Base-by-base conservation (phyloP, 1,284 basidiomycete genomes). In the Melampsora larici-populina region DNA sequence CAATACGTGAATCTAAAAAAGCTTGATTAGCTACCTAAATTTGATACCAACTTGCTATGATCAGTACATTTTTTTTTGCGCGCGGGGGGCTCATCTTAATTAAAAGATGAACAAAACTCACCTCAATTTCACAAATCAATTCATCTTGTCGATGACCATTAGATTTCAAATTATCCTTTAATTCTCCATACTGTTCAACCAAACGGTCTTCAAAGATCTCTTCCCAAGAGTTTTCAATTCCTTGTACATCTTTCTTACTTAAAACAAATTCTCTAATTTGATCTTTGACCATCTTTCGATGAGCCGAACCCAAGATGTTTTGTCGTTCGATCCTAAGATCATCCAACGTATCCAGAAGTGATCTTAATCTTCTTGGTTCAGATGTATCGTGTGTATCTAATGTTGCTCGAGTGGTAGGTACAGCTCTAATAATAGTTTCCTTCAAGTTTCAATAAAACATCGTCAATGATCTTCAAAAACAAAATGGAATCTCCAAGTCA, bases 271-370 rank as follows among this genome's bases (percentile, higher is more conserved):
- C 40, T 33, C 65, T 43, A 31, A 74, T 66, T 40, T 65, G 17
- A 40, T 74, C 72, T 24, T 58, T 62, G 55, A 15, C 60, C 13
- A 55, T 15, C 6, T 68, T 55, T 36, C 65, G 48, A 31, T 62
- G 24, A 26, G 66, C 66, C 13, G 64, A 67, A 11, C 43, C 49
- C 11, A 76, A n/a, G 3, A 69, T 40, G 26, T 36, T 58, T 48
- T 69, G 65, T 58, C 73, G 29, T 21, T 65, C 26, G 29, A 33
- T 51, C 9, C 36, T 63, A 33, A 76, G 40, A 58, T 76, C 73
- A 66, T 76, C 43, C 36, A 76, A 69, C 21, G 67, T 65, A 60
- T 76, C 73, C n/a, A 76, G 24, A n/a, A 76, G 60, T 36, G n/a
- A 58, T 24, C 58, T 33, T n/a, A 76, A 55, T 46, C 58, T 65